Evolutionary conservation across 495 filamentous ascomycete species (phyloP).

Genomic region (Daldinia concentrica): DNA sequence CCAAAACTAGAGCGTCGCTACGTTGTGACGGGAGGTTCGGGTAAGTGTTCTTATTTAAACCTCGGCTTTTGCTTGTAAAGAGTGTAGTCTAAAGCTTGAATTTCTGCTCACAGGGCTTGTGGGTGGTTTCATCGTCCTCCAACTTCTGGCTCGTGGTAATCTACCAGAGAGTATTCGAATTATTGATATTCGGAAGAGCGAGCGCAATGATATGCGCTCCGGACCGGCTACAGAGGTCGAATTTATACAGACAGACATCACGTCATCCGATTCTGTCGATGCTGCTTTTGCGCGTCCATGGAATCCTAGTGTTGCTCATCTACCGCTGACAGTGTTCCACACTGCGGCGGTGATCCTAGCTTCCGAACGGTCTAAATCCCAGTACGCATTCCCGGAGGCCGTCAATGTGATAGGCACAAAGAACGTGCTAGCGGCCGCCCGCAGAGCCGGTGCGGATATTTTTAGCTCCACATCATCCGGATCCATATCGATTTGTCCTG

Average conservation of each 20-base stretch:
- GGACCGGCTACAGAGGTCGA: slow-evolving; percentile 46
- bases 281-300: slow-evolving; percentile 52
- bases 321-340: slow-evolving; percentile 58
- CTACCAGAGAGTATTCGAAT: slow-evolving; percentile 54
- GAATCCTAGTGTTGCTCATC: slow-evolving; percentile 39
- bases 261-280: slow-evolving; percentile 47
- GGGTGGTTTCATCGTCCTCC: slow-evolving; percentile 56
- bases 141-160: slow-evolving; percentile 55
- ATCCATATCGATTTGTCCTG: slow-evolving; percentile 59
- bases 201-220: slow-evolving; percentile 49
- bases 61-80: background rate
- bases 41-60: slow-evolving; percentile 49
- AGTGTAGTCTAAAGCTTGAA: slow-evolving; percentile 19
- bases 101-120: slow-evolving; percentile 49
- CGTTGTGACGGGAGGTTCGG: slow-evolving; percentile 65
- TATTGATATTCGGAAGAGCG: slow-evolving; percentile 51
- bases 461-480: slow-evolving; percentile 69
- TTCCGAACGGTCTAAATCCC: slow-evolving; percentile 52
- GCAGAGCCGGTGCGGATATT: slow-evolving; percentile 57
- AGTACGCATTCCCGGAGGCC: slow-evolving; percentile 50
- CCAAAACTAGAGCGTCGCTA: slow-evolving; percentile 65
- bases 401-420: slow-evolving; percentile 69
- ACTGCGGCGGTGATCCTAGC: slow-evolving; percentile 57
- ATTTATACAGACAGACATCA: slow-evolving; percentile 55
- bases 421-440: slow-evolving; percentile 64